These are phyloP conservation scores for Gnomoniopsis sp. DNA, from an alignment of 2,329 filamentous ascomycete genomes.

Conservation along the genomic window DNA sequence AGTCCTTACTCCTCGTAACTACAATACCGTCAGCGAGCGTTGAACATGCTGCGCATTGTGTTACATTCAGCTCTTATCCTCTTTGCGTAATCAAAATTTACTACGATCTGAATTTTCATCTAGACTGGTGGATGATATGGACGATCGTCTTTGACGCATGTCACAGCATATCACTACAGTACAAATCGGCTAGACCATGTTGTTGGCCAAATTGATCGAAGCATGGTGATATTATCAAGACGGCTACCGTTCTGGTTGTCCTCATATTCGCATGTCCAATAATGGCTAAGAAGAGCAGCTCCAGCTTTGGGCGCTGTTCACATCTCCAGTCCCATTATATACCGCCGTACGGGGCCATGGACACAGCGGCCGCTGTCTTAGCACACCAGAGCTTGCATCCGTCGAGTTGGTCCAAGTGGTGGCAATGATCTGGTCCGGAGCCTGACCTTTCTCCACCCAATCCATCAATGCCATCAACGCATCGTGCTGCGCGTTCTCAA, in stretches of 20 bases:
- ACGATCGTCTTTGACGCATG: no score
- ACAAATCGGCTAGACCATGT: no score
- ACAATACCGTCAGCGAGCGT: no score
- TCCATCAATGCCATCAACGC: slow-evolving; percentile 19
- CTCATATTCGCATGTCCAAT: background rate
- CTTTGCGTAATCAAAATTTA: no score
- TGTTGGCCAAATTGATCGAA: background rate
- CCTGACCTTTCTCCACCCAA: slow-evolving; percentile 23
- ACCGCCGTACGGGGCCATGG: slow-evolving; percentile 22
- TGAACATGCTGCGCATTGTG: no score
- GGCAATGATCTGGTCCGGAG: slow-evolving; percentile 16
- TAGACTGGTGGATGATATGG: no score
- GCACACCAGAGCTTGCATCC: slow-evolving; percentile 20
- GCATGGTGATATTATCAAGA: background rate
- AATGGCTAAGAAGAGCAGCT: background rate
- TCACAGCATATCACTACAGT: no score
- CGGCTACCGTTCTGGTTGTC: background rate
- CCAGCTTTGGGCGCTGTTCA: slow-evolving; percentile 14
- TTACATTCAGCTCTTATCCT: no score
- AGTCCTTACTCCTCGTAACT: no score
- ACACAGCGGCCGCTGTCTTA: slow-evolving; percentile 24
- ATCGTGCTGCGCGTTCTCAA: slow-evolving; percentile 32
- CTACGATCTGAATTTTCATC: no score
- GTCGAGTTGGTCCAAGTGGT: slow-evolving; percentile 21
- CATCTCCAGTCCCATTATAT: slow-evolving; percentile 13